These are phyloP conservation scores for Backusella morwellensis DNA, from an alignment of 192 early-diverging fungal species.

Conservation along the genomic window DNA sequence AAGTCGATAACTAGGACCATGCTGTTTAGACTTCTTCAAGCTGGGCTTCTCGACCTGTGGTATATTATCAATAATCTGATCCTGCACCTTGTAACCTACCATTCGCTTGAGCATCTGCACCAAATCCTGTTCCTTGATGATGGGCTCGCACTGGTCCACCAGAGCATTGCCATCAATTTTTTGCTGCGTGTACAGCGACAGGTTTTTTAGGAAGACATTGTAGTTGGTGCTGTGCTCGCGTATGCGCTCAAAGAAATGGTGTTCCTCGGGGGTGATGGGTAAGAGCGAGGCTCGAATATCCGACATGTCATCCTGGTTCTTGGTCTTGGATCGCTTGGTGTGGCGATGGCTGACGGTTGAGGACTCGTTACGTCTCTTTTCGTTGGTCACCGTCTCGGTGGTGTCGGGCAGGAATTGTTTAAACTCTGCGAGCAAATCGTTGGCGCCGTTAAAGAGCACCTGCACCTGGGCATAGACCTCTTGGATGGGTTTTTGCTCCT, in stretches of 20 bases:
- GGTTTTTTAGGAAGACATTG: constrained; percentile 90
- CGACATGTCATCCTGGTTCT: neutral
- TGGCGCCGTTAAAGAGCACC: constrained; percentile 77
- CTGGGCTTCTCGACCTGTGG: constrained; percentile 57
- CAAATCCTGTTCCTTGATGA: constrained; percentile 80
- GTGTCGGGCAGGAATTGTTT: constrained; percentile 97
- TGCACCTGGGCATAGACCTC: constrained; percentile 98
- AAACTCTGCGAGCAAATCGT: constrained; percentile 96
- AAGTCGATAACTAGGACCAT: constrained; percentile 70
- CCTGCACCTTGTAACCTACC: constrained; percentile 79
- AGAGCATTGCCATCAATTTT: constrained; percentile 83
- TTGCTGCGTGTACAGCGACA: constrained; percentile 93
- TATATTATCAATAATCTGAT: constrained; percentile 64
- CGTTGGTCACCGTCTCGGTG: constrained; percentile 19
- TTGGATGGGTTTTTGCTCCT: constrained; percentile 91
- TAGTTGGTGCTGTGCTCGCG: constrained; percentile 85
- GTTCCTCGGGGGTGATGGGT: constrained; percentile 59
- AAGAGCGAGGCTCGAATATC: neutral
- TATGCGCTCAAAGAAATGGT: constrained; percentile 91
- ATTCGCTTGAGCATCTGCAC: constrained; percentile 92
- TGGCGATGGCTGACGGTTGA: neutral
- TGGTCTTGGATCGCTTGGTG: neutral
- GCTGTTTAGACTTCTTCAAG: constrained; percentile 47
- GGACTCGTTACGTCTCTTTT: neutral
- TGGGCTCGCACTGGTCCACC: constrained; percentile 81